These are phyloP conservation scores for Calonectria ilicicola DNA, from an alignment of 2,329 filamentous ascomycete genomes.

Conservation along the genomic window DNA sequence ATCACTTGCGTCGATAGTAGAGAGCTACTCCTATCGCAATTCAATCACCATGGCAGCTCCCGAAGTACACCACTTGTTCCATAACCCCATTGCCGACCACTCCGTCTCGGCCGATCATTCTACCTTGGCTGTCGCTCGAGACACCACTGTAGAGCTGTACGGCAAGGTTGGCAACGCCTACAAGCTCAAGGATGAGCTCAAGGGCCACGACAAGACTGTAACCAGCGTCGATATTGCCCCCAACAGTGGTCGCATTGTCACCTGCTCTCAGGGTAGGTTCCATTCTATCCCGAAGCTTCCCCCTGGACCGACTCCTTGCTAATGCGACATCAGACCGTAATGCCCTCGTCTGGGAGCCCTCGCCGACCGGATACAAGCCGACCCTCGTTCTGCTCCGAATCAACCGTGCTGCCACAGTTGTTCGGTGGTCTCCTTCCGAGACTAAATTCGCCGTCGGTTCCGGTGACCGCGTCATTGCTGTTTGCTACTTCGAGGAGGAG, in stretches of 20 bases:
- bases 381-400: constrained; percentile 97
- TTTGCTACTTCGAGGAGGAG: constrained; percentile 99
- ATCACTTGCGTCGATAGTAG: constrained; percentile 79
- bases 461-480: constrained; percentile 92
- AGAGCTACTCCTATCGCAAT: constrained; percentile 76
- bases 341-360: constrained; percentile 97
- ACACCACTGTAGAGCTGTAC: constrained; percentile 92
- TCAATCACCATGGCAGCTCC: constrained; percentile 78
- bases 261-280: constrained; percentile 88
- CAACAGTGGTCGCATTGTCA: constrained; percentile 91
- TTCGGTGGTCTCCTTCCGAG: constrained; percentile 97
- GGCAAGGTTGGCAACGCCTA: constrained; percentile 78
- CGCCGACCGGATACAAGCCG: constrained; percentile 93
- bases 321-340: constrained; percentile 79
- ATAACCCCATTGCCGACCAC: constrained; percentile 95
- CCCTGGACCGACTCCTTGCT: constrained; percentile 11
- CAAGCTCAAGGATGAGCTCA: constrained; percentile 89
- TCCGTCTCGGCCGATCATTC: constrained; percentile 94
- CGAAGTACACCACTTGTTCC: constrained; percentile 97
- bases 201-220: constrained; percentile 96
- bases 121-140: constrained; percentile 90
- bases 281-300: not conserved
- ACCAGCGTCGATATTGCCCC: constrained; percentile 97
- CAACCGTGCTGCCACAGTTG: constrained; percentile 95
- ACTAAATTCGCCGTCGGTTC: constrained; percentile 98